Base-by-base conservation (phyloP, 2,329 filamentous ascomycete genomes). In the Talaromyces sp. region DNA sequence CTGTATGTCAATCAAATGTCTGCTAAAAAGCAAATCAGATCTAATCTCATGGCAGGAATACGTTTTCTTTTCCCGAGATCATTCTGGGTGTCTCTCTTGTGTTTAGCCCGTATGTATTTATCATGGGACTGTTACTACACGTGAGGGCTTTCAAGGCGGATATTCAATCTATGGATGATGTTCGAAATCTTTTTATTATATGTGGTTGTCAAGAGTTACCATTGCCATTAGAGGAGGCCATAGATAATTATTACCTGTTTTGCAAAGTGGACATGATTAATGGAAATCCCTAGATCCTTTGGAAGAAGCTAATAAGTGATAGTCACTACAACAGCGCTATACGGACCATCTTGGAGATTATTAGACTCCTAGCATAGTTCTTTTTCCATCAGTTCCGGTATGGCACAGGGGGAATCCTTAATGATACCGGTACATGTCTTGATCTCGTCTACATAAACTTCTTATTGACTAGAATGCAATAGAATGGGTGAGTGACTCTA, bases 211-310 rank as follows among this genome's bases (percentile, higher is more conserved):
- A 73, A 64, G 49, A 73, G 63, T 66, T 70, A 45, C 47, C 7
- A 58, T 43, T 73, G 24, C 67, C 66, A 13, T 61, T 72, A 59
- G 71, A 72, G 56, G 45, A 56, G 54, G 66, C 69, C 58, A 71
- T 69, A 50, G 66, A 67, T 63, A 57, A 73, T 39, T 68, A 70
- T 43, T 72, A 72, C 67, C 14, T 74, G 43, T 73, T 74, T 52
- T 64, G 16, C 11, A 70, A 69, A 50, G 62, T 70, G 16, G 19
- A 67, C 14, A 27, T 69, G 11, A 63, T 69, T 45, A 43, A 59
- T 60, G 57, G 66, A 50, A 22, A 70, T 66, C 66, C 68, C 43
- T 13, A 43, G 37, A 71, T 72, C 58, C 47, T 69, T 31, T 67
- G 45, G 47, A 50, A 69, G 22, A 57, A 60, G 43, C 67, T 31